Evolutionary conservation across 129 eudicot genomes (phyloP), one percentile per base, ranked within the genome.

Genomic region (Pulicaria dysenterica): DNA sequence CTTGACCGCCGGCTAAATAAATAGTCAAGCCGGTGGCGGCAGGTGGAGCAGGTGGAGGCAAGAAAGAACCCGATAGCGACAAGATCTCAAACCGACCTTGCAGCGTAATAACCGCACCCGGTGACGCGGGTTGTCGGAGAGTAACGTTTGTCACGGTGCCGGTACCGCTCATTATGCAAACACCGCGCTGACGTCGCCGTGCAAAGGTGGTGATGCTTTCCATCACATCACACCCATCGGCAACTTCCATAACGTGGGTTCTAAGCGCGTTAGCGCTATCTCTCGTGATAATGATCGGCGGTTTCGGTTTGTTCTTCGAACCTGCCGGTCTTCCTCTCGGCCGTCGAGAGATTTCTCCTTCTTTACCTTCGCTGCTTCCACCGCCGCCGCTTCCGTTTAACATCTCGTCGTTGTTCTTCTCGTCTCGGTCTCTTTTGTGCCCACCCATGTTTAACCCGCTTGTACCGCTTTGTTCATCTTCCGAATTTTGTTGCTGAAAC

Each of bases 41-140:
- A 1, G 93, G 93, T 2, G 96, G 93, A 15, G 96, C 93, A 0
- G 96, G 96, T 1, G 93, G 93, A 5, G 96, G 96, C 6, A 90
- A 43, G 45, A 90, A 84, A 0, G 96, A 82, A 1, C 93, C 96
- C 0, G 96, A 78, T 40, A 90, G 51, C 0, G 96, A 87, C 70
- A 90, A 56, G 83, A 90, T 87, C 82, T 90, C 96, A 37, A 90
- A 85, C 56, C 93, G 70, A 1, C 96, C 96, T 38, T 85, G 93
- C 63, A 90, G 14, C 8, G 88, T 83, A 17, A 85, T 78, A 3
- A 87, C 85, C 1, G 85, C 88, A 7, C 96, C 93, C 0, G 91
- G 84, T 0, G 93, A 81, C 0, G 91, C 85, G 6, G 96, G 94
- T 50, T 87, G 96, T 4, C 87, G 77, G 51, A 90, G 85, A 2